These are phyloP conservation scores for Sungouiozyma ichnusensis DNA, from an alignment of 805 yeast genomes.

Conservation along the genomic window DNA sequence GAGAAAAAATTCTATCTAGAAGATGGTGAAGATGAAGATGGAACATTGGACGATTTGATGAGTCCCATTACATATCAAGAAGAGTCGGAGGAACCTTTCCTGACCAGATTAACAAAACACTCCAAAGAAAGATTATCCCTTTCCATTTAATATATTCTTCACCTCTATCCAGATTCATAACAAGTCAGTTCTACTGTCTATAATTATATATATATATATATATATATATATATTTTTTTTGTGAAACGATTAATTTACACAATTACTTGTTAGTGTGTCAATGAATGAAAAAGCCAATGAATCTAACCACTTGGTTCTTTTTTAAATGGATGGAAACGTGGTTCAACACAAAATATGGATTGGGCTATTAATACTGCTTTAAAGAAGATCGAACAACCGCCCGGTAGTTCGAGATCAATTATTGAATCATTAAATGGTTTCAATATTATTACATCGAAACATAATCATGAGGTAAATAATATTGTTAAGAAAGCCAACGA, in stretches of 20 bases:
- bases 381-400: conserved; percentile 17
- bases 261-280: too few species aligned
- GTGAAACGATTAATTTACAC: background rate
- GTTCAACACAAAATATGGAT: conserved; percentile 15
- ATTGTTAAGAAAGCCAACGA: background rate
- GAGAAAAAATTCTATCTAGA: background rate
- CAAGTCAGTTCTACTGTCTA: too few species aligned
- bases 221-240: too few species aligned
- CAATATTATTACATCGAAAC: background rate
- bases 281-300: too few species aligned
- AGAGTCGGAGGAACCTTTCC: background rate
- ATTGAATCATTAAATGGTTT: conserved; percentile 21
- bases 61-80: background rate
- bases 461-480: conserved; percentile 6
- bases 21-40: background rate
- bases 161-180: too few species aligned
- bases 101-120: background rate
- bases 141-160: background rate
- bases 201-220: too few species aligned
- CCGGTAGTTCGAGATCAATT: conserved; percentile 26
- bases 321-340: background rate
- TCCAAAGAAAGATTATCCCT: background rate
- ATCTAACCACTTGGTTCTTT: too few species aligned
- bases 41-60: background rate
- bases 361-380: conserved; percentile 25